A percentile compares a stretch with the other conserved stretches of the same genome.
Conservation (phyloP, 176 grass and related monocot species). For the Tillandsia fasciculata region DNA sequence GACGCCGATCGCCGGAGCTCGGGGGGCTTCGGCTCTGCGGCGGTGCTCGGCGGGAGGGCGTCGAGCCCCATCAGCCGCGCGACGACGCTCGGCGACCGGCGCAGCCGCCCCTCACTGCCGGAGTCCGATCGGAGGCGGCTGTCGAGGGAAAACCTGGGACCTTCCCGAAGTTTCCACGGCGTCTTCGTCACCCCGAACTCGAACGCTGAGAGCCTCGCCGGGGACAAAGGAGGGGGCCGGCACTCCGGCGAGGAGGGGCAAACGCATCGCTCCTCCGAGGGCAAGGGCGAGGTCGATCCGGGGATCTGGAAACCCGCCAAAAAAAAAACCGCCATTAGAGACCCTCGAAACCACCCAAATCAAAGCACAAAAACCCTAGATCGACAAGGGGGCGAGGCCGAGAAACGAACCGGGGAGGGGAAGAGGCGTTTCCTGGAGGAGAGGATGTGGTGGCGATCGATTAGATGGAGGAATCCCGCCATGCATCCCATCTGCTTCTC, state of each 20-base stretch:
- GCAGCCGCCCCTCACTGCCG: constrained; percentile 17
- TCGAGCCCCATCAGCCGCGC: constrained; percentile 42
- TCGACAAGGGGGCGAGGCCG: not conserved
- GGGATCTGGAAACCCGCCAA: constrained; percentile 14
- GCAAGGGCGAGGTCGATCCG: constrained; percentile 21
- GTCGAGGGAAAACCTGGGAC: constrained; percentile 24
- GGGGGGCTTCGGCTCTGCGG: not conserved
- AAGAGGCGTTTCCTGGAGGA: constrained; percentile 8
- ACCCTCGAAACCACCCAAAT: not conserved
- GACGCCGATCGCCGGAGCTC: constrained; percentile 30
- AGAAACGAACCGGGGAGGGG: constrained; percentile 4
- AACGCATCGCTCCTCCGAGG: constrained; percentile 18
- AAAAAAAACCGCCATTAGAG: not conserved
- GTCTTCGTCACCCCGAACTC: constrained; percentile 14
- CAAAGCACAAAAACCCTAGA: not conserved
- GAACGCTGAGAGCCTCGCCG: not conserved
- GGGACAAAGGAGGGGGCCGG: not conserved
- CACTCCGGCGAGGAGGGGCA: constrained; percentile 3
- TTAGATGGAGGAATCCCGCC: constrained; percentile 69
- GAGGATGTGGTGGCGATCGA: constrained; percentile 55
- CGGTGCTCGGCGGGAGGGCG: constrained; percentile 14
- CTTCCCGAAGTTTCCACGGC: constrained; percentile 26
- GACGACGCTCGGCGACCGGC: constrained; percentile 31
- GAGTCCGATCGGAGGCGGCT: constrained; percentile 16
- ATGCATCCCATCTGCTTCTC: constrained; percentile 73